Percentiles rank a stretch among this genome's conserved stretches.
phyloP scores from a whole-genome alignment of 805 yeast species.

The Cephaloascus fragrans region DNA sequence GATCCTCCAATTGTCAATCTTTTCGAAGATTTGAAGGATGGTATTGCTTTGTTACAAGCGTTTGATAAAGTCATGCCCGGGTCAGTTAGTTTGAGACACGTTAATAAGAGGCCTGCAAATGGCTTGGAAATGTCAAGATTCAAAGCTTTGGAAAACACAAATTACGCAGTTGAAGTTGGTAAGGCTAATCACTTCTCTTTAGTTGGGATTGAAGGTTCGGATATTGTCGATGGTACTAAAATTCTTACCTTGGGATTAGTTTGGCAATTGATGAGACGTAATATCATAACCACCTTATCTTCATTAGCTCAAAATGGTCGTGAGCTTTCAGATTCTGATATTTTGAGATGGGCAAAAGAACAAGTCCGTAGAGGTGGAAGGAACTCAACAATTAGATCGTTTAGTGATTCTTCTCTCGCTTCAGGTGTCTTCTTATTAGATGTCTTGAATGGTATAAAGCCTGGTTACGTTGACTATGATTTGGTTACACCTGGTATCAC shows the following conservation, averaged over 20 bases:
- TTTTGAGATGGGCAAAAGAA: slow-evolving; percentile 88
- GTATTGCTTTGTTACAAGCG: slow-evolving; percentile 80
- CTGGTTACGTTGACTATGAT: slow-evolving; percentile 96
- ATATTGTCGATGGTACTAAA: slow-evolving; percentile 88
- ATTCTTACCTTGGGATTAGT: slow-evolving; percentile 85
- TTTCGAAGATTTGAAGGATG: slow-evolving; percentile 93
- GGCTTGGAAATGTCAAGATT: slow-evolving; percentile 78
- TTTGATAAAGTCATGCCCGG: slow-evolving; percentile 95
- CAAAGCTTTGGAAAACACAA: slow-evolving; percentile 95
- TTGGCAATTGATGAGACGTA: slow-evolving; percentile 98
- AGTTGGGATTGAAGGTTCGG: slow-evolving; percentile 97
- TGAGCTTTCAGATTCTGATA: slow-evolving; percentile 75
- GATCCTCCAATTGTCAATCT: slow-evolving; percentile 88
- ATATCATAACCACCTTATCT: slow-evolving; percentile 77
- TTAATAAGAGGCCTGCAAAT: slow-evolving; percentile 73
- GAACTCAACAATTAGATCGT: slow-evolving; percentile 61
- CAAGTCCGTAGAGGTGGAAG: slow-evolving; percentile 84
- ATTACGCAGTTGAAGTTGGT: slow-evolving; percentile 95
- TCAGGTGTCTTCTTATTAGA: slow-evolving; percentile 80
- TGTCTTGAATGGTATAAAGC: slow-evolving; percentile 85
- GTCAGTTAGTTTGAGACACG: slow-evolving; percentile 64
- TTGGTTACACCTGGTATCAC: slow-evolving; percentile 72
- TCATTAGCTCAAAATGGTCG: slow-evolving; percentile 63
- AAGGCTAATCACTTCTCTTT: slow-evolving; percentile 86
- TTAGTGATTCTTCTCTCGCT: slow-evolving; percentile 71